Evolutionary conservation across 2,329 filamentous ascomycete genomes (phyloP), one percentile per base, ranked within the genome.

Genomic region (Aspergillus nomiae): DNA sequence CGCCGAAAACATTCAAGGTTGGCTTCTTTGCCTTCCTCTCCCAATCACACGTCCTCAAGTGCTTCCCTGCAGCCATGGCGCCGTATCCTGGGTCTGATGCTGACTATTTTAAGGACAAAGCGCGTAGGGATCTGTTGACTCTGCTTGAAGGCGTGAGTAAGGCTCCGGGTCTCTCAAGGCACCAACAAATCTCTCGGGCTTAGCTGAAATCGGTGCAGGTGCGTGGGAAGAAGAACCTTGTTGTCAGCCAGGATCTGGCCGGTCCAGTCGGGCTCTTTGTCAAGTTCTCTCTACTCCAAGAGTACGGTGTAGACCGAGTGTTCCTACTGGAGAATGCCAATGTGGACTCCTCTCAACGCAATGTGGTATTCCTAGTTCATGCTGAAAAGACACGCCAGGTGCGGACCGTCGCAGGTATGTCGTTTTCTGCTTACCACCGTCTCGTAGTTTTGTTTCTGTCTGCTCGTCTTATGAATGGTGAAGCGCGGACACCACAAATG

Each of bases 281-380:
- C 81, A 97, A 97, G 78, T 96, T 97, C 74, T 94, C 94, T 26
- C 94, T 92, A 11, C 86, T 97, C 19, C 92, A 98, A 76, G 95
- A 99, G 74, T 97, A 98, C 81, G 96, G 96, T 34, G 94, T 99
- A 70, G 94, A 98, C 79, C 96, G 96, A 78, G 92, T 97, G 69
- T 99, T 98, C 83, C 90, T 97, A 74, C 84, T 99, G 54, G 95
- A 99, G 79, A 98, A 97, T 80, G 88, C 90, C 74, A 98, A 99
- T 80, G 90, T 93, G 77, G 94, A 98, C 79, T 91, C 92, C 21
- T 96, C 90, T 73, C 95, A 98, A 81, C 89, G 92, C 74, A 99
- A 97, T 84, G 88, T 99, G 66, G 87, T 99, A 69, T 99, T 98
- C 81, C 87, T 99, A 70, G 91, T 93, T 21, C 87, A 94, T 73